Evolutionary conservation across 2,329 filamentous ascomycete species (phyloP), one percentile per base, ranked within the genome.

Genomic region (Hymenoscyphus fructigenus): DNA sequence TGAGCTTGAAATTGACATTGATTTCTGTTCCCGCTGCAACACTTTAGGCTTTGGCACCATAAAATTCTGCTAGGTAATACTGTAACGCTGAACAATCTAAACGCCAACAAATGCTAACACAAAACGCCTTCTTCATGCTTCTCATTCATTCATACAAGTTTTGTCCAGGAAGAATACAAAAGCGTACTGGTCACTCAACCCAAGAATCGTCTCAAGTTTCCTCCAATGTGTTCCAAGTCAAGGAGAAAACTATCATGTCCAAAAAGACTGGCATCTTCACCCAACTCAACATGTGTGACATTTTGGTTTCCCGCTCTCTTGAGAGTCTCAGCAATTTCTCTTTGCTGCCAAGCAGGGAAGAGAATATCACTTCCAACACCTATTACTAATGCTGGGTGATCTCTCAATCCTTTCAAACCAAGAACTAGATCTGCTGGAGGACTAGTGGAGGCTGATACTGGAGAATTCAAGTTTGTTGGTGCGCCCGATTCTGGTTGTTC

Each of bases 301-400:
- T 85, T 87, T 67, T 86, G 83, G 74, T 97, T 98, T 0, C 95
- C 95, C 0, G 85, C 85, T 38, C 85, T 84, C 66, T 88, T 86
- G 68, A 99, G 81, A 2, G 94, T 90, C 74, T 94, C 89, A 3
- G 93, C 94, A 67, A 99, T 89, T 78, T 99, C 95, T 61, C 91
- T 87, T 80, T 99, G 95, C 80, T 99, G 95, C 94, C 95, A 99
- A 0, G 95, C 93, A 0, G 95, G 95, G 79, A 99, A 99, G 41
- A 99, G 80, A 59, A 97, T 98, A 75, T 99, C 95, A 72, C 92
- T 97, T 0, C 92, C 92, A 3, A 98, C 95, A 38, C 95, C 95
- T 81, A 99, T 89, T 12, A 99, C 91, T 26, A 99, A 83, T 0
- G 92, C 90, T 0, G 92, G 91, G 59, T 89, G 94, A 67, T 93